These are phyloP conservation scores for Adansonia madagascariensis DNA, from an alignment of 441 rosid genomes.

Conservation along the genomic window DNA sequence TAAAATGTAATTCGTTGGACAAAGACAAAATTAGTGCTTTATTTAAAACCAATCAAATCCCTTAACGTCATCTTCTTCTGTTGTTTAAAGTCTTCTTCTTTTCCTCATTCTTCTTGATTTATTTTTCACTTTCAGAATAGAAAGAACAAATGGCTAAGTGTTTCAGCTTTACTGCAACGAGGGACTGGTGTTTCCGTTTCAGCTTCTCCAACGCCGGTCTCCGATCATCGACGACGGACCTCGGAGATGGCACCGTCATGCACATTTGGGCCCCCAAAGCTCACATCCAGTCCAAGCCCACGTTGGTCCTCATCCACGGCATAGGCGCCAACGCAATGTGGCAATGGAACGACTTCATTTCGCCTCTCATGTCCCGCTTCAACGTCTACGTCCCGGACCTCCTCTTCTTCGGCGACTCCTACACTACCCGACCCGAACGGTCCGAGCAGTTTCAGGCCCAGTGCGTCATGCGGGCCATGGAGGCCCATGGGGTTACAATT, in stretches of 20 bases:
- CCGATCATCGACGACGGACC: conserved; percentile 61
- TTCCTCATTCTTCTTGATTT: neutral
- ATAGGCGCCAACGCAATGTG: conserved; percentile 93
- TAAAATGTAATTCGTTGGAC: neutral
- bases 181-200: conserved; percentile 54
- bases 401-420: conserved; percentile 78
- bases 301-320: conserved; percentile 70
- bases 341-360: conserved; percentile 66
- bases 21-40: neutral
- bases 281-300: conserved; percentile 45
- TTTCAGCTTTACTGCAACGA: conserved; percentile 55
- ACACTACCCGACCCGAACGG: conserved; percentile 65
- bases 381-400: conserved; percentile 83
- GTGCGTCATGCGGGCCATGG: conserved; percentile 59
- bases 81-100: neutral
- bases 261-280: conserved; percentile 73
- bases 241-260: conserved; percentile 74
- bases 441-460: conserved; percentile 73
- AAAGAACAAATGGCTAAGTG: conserved; percentile 48
- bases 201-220: conserved; percentile 68
- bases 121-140: neutral
- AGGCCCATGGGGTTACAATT: conserved; percentile 44
- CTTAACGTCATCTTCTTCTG: neutral
- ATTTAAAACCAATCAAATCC: neutral
- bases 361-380: conserved; percentile 52